Evolutionary conservation across 176 grass and related monocot genomes (phyloP), one percentile per base, ranked within the genome.

Genomic region (Pontederia paniculata): DNA sequence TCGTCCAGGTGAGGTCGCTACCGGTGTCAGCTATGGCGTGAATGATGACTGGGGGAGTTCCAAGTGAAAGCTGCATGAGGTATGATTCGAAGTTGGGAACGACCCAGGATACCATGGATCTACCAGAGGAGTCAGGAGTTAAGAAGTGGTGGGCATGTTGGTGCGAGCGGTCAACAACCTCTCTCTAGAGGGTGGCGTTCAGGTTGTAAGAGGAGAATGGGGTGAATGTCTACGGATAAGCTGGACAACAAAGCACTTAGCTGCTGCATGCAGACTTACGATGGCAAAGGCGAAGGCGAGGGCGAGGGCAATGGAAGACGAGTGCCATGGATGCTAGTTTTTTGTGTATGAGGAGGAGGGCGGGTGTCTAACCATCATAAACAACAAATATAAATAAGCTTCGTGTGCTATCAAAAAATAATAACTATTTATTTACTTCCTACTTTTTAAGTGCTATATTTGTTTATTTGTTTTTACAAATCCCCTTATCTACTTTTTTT

Each of bases 1-100:
- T 58, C 54, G 44, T 18, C 67, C 67, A 70, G 9, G 18, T 49
- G 5, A 70, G 67, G 44, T 70, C 67, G 54, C 67, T 70, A 54
- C 67, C 67, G 21, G 67, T 58, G 54, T 70, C 67, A 23, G 44
- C 54, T 3, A 70, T 58, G 43, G 43, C 44, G 15, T 58, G 1
- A 44, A 70, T 41, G 54, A 19, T 58, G 8, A 12, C 3, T 4
- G 43, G 10, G 21, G 67, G 67, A 10, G 44, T 58, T 13, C 67
- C 67, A 20, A 70, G 2, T 15, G n/a, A 2, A 44, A 70, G 0
- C 21, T 55, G 42, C 54, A 70, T 49, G 21, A 58, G 44, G 54
- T 70, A 70, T 21, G 45, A 42, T 0, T 7, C 8, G 18, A 0
- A 1, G 67, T 12, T 22, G 44, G 52, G 14, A 9, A 19, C 3